Conservation (phyloP, 192 early-diverging fungal genomes). For the Diversispora eburnea region DNA sequence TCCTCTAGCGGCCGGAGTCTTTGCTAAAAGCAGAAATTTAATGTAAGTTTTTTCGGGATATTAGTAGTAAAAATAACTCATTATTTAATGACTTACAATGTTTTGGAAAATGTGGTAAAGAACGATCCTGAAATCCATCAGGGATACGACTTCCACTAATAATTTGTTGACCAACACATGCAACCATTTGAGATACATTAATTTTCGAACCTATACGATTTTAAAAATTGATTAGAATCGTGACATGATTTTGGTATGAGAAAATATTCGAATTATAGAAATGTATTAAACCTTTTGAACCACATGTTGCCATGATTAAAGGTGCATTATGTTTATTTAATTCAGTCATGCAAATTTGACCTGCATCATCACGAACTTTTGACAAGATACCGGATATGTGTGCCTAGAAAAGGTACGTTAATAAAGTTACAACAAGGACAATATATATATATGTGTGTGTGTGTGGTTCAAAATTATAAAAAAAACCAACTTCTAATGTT, state of each 20-base stretch:
- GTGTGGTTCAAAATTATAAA: background rate
- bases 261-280: background rate
- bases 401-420: slow-evolving; percentile 24
- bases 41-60: background rate
- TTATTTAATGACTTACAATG: slow-evolving; percentile 48
- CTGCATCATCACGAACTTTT: slow-evolving; percentile 87
- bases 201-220: slow-evolving; percentile 72
- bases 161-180: slow-evolving; percentile 99
- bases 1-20: slow-evolving; percentile 90
- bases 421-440: background rate
- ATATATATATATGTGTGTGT: too few relatives aligned
- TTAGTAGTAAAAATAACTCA: slow-evolving; percentile 21
- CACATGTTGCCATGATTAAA: slow-evolving; percentile 97
- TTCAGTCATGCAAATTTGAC: slow-evolving; percentile 87
- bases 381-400: slow-evolving; percentile 85
- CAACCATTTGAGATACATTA: slow-evolving; percentile 99
- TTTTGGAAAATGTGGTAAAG: slow-evolving; percentile 95
- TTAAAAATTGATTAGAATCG: background rate
- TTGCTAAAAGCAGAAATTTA: slow-evolving; percentile 49
- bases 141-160: slow-evolving; percentile 94
- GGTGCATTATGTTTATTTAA: slow-evolving; percentile 95
- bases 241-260: background rate
- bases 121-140: slow-evolving; percentile 95
- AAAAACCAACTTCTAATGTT: slow-evolving; percentile 68
- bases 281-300: slow-evolving; percentile 76